Conservation (phyloP, 2,329 filamentous ascomycete species). For the Magnaporthiopsis incrustans region DNA sequence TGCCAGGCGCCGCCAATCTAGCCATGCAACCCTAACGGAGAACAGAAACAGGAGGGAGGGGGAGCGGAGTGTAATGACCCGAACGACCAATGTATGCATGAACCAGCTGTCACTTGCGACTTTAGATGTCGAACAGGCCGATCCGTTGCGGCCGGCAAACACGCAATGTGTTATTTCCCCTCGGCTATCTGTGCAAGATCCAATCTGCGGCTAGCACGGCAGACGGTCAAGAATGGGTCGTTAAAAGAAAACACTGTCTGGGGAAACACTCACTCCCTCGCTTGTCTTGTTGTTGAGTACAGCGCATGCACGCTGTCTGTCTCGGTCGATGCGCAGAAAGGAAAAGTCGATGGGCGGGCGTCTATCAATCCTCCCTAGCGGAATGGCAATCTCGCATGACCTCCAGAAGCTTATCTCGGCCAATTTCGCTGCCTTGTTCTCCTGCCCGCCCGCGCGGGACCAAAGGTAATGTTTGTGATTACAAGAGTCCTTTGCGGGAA, state of each 20-base stretch:
- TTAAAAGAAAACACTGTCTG: background rate
- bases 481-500: background rate
- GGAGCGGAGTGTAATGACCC: background rate
- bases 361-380: background rate
- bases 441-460: background rate
- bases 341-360: background rate
- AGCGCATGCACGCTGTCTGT: background rate
- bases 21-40: background rate
- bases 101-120: background rate
- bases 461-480: background rate
- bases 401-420: slow-evolving; percentile 6
- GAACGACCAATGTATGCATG: background rate
- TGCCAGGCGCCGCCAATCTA: background rate
- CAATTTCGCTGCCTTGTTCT: background rate
- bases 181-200: background rate
- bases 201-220: background rate
- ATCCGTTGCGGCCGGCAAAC: background rate
- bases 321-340: background rate
- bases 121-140: background rate
- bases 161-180: background rate
- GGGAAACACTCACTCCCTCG: background rate
- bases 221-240: background rate
- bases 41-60: background rate
- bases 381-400: slow-evolving; percentile 6
- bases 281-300: background rate